phyloP scores from a whole-genome alignment of 768 basidiomycete genomes.

The Russula griseocarnosa region DNA sequence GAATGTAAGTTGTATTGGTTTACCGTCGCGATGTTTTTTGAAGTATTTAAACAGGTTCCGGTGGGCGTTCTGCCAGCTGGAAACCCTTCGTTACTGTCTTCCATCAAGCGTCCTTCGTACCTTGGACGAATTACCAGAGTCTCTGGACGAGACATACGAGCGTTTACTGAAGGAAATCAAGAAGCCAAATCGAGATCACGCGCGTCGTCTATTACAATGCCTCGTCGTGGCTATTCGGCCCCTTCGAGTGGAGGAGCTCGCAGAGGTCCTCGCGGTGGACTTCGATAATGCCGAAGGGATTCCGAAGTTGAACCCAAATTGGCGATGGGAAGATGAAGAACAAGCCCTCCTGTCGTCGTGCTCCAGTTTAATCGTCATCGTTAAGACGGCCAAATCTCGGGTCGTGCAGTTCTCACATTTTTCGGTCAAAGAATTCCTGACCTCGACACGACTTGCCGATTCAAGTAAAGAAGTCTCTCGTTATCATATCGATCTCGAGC shows the following conservation, averaged over 20 bases:
- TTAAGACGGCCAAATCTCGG: not conserved
- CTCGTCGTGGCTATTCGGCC: conserved; percentile 6
- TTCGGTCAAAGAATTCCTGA: conserved; percentile 11
- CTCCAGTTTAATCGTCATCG: not conserved
- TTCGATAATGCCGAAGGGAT: not conserved
- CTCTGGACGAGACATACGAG: conserved; percentile 5
- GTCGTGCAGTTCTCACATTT: conserved; percentile 10
- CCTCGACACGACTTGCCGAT: not conserved
- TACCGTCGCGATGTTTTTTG: not conserved
- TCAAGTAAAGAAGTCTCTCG: not conserved
- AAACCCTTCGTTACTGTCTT: conserved; percentile 3
- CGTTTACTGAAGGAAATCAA: conserved; percentile 3
- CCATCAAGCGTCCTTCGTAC: not conserved
- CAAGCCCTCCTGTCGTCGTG: not conserved
- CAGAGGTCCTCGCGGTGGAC: conserved; percentile 11
- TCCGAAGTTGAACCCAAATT: not conserved
- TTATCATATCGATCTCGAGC: conserved; percentile 1
- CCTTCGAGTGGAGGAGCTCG: conserved; percentile 4
- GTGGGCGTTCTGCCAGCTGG: conserved; percentile 5
- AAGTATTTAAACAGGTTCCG: conserved; percentile 3
- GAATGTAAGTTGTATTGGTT: conserved; percentile 5
- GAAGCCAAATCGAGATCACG: not conserved
- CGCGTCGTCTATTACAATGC: conserved; percentile 9
- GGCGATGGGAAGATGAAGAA: conserved; percentile 5
- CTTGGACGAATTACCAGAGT: not conserved